A percentile compares a stretch with the other conserved stretches of the same genome.
phyloP scores from a whole-genome alignment of 805 yeast species.

The Ogataea nitratoaversa region DNA sequence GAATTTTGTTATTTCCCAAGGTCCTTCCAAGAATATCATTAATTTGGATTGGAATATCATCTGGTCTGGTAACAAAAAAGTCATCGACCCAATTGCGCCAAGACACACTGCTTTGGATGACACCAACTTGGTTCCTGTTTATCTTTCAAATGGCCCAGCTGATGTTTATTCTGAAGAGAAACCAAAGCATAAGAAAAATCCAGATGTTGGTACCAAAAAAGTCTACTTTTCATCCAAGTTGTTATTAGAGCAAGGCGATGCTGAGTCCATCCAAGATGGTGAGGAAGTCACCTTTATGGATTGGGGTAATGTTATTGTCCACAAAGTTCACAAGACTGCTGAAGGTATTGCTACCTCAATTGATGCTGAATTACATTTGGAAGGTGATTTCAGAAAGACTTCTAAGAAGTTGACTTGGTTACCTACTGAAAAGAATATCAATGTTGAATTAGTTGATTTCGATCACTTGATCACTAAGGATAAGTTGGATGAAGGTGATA shows the following conservation, averaged over 20 bases:
- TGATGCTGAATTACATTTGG: conserved; percentile 78
- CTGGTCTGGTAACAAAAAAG: conserved; percentile 97
- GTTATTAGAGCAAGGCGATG: conserved; percentile 83
- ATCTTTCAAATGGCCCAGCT: conserved; percentile 65
- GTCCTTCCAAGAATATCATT: conserved; percentile 95
- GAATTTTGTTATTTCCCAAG: conserved; percentile 90
- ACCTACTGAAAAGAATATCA: conserved; percentile 69
- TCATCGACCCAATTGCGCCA: conserved; percentile 96
- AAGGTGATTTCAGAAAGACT: conserved; percentile 96
- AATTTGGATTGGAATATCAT: conserved; percentile 96
- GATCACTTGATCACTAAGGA: conserved; percentile 95
- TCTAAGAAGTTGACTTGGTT: conserved; percentile 94
- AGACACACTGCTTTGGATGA: conserved; percentile 80
- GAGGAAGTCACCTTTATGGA: conserved; percentile 98
- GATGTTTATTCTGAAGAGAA: conserved; percentile 61
- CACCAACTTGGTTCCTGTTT: conserved; percentile 64
- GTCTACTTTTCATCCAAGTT: conserved; percentile 62
- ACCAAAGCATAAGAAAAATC: conserved; percentile 94
- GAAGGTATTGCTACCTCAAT: conserved; percentile 52
- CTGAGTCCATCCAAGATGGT: conserved; percentile 59
- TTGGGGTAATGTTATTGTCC: conserved; percentile 92
- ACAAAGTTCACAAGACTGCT: conserved; percentile 62
- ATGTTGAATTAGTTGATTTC: conserved; percentile 81
- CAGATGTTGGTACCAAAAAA: conserved; percentile 81
- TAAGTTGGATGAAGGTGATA: conserved; percentile 89